Percentiles rank a stretch among this genome's conserved stretches.
phyloP scores from a whole-genome alignment of 1,139 yeast genomes.

The Kodamaea derodonti region DNA sequence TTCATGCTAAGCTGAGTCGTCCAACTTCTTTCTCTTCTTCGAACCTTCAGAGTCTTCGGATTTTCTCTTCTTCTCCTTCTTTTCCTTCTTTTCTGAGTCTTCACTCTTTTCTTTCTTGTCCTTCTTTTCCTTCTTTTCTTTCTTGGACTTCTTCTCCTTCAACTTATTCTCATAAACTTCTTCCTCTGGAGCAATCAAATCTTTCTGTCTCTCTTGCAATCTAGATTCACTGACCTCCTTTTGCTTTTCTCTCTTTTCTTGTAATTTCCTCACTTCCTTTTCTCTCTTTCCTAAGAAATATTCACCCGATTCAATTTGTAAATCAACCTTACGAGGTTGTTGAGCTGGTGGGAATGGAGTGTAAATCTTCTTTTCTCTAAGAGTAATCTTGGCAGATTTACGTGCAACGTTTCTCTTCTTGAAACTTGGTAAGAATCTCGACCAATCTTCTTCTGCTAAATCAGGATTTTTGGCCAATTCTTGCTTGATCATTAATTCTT shows the following conservation, averaged over 20 bases:
- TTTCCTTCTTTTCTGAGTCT: constrained; percentile 10
- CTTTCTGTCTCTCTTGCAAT: constrained; percentile 71
- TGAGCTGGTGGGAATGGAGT: constrained; percentile 99
- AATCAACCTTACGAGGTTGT: constrained; percentile 93
- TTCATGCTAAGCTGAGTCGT: background rate
- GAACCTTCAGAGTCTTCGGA: constrained; percentile 5
- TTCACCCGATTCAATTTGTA: constrained; percentile 98
- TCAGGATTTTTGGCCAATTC: constrained; percentile 94
- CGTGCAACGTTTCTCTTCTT: constrained; percentile 95
- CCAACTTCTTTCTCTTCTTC: background rate
- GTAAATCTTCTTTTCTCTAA: constrained; percentile 75
- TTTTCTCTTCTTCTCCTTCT: constrained; percentile 9
- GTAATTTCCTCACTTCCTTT: constrained; percentile 66
- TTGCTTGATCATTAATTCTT: constrained; percentile 95
- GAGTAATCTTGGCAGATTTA: constrained; percentile 71
- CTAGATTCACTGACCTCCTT: constrained; percentile 62
- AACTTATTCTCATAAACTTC: constrained; percentile 18
- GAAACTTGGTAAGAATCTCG: constrained; percentile 93
- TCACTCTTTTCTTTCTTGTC: constrained; percentile 13
- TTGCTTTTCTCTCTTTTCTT: constrained; percentile 78
- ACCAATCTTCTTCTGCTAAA: constrained; percentile 94
- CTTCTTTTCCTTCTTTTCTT: constrained; percentile 10
- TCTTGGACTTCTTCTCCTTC: constrained; percentile 18
- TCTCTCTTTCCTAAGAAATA: constrained; percentile 87
- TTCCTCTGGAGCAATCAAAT: constrained; percentile 69